Conservation (phyloP, 2,329 filamentous ascomycete genomes). For the Orbilia brochopaga region DNA sequence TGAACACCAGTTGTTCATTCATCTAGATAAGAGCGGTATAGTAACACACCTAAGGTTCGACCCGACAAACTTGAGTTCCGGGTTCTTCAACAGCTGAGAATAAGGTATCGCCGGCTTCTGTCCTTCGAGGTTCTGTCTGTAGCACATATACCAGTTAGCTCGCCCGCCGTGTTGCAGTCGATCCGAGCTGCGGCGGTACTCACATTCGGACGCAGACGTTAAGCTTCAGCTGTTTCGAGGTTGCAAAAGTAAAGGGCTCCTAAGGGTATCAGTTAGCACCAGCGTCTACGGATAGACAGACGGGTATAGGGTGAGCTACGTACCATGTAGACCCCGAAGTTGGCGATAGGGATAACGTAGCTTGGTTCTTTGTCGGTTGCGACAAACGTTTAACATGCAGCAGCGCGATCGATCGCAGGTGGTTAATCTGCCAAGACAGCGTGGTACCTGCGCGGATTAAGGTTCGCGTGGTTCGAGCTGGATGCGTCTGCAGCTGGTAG, state of each 20-base stretch:
- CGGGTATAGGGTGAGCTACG: not conserved
- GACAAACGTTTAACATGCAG: not conserved
- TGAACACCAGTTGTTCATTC: no score
- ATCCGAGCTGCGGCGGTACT: conserved; percentile 52
- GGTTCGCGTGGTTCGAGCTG: no score
- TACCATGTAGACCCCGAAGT: conserved; percentile 28
- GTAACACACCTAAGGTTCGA: conserved; percentile 84
- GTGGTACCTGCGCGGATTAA: not conserved
- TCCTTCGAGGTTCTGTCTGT: conserved; percentile 76
- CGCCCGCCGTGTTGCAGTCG: conserved; percentile 5
- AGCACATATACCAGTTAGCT: conserved; percentile 57
- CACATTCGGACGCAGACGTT: conserved; percentile 70
- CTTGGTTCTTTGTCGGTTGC: not conserved
- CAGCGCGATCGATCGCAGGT: not conserved
- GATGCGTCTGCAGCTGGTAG: no score
- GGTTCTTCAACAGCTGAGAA: conserved; percentile 77
- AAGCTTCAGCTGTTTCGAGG: conserved; percentile 51
- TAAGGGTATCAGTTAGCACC: conserved; percentile 42
- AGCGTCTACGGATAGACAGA: not conserved
- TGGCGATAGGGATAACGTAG: not conserved
- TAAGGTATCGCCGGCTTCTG: conserved; percentile 75
- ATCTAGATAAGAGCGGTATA: no score
- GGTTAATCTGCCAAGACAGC: not conserved
- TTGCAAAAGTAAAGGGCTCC: conserved; percentile 47
- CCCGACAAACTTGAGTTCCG: conserved; percentile 83